These are phyloP conservation scores for Acanthamoeba triangularis DNA, from an alignment of 208 protist species.

Conservation along the genomic window DNA sequence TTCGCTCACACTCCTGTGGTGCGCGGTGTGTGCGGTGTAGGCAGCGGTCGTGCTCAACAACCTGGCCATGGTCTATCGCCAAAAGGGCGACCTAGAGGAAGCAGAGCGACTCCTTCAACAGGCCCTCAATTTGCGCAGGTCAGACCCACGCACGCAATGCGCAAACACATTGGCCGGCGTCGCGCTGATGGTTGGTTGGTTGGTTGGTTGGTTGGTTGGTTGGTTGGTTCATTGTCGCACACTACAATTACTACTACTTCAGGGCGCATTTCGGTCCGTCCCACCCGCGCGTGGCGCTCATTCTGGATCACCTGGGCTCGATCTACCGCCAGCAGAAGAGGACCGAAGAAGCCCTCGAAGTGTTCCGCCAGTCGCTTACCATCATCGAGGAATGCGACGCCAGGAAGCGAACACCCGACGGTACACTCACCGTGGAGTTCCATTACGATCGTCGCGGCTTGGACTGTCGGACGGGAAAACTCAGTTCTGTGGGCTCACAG, in stretches of 20 bases:
- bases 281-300: slow-evolving; percentile 1
- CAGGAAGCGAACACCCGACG: not conserved
- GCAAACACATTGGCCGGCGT: no score
- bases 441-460: not conserved
- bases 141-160: no score
- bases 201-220: no score
- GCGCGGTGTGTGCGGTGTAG: not conserved
- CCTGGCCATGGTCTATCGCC: not conserved
- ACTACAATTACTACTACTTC: no score
- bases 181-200: no score
- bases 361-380: not conserved
- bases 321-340: slow-evolving; percentile 29
- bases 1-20: not conserved
- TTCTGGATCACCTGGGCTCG: slow-evolving; percentile 14
- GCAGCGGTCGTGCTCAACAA: not conserved
- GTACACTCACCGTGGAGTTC: no score
- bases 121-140: not conserved
- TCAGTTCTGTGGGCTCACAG: no score
- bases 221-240: no score
- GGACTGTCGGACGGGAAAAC: no score
- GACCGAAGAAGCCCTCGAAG: not conserved
- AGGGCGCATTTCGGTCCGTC: not conserved
- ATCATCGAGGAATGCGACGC: slow-evolving; percentile 13
- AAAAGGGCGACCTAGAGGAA: not conserved
- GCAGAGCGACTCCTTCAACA: slow-evolving; percentile 1